phyloP scores from a whole-genome alignment of 2,329 filamentous ascomycete species.

The Phyllosticta ampelicida region DNA sequence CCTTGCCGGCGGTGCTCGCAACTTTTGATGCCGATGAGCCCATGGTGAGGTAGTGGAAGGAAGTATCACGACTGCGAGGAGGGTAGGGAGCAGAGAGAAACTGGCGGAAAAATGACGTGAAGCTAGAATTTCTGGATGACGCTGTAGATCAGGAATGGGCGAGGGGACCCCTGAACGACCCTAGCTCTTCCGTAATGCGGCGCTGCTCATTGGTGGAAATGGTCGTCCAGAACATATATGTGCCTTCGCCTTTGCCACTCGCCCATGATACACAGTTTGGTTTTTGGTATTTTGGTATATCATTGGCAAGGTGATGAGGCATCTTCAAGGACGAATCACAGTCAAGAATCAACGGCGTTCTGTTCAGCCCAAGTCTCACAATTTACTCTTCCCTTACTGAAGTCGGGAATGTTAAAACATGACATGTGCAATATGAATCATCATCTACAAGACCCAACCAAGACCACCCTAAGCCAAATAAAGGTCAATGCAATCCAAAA shows the following conservation, averaged over 20 bases:
- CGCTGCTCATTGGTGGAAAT: not conserved
- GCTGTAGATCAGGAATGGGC: not conserved
- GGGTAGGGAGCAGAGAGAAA: not conserved
- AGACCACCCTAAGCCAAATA: not conserved
- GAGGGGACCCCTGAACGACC: not conserved
- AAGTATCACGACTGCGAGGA: not conserved
- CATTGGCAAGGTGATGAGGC: too few relatives aligned
- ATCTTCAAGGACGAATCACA: too few relatives aligned
- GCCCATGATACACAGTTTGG: too few relatives aligned
- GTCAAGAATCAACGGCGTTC: too few relatives aligned
- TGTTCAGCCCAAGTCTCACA: not conserved
- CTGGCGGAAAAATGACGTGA: not conserved
- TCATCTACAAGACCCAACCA: not conserved
- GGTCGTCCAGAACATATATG: not conserved
- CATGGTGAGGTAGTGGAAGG: conserved; percentile 32
- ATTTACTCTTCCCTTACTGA: too few relatives aligned
- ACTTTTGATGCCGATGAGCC: conserved; percentile 50
- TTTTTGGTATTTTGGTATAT: too few relatives aligned
- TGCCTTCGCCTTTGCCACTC: too few relatives aligned
- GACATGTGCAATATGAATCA: too few relatives aligned
- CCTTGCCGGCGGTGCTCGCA: conserved; percentile 38
- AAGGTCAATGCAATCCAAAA: conserved; percentile 8
- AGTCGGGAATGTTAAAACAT: too few relatives aligned
- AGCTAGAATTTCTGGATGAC: not conserved
- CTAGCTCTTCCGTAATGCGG: not conserved